Conservation (phyloP, 306 rosid species). For the Betula pendula region DNA sequence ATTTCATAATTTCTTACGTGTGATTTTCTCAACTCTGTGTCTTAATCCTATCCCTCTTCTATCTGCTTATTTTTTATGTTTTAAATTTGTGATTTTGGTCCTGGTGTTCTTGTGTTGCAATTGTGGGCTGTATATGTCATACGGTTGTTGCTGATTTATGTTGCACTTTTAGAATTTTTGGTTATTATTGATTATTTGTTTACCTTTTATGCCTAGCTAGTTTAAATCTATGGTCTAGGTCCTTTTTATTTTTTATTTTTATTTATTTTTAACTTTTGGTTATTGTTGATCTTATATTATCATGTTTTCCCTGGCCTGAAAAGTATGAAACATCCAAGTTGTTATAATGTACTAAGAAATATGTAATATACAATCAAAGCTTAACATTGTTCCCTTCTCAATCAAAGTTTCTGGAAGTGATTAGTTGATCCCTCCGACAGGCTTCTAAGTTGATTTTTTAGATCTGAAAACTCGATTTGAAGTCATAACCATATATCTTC, state of each 20-base stretch:
- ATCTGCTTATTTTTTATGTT: neutral
- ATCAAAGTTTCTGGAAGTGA: neutral
- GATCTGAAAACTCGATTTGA: neutral
- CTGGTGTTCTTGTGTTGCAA: neutral
- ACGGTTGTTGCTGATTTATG: neutral
- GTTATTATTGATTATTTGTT: slow-evolving; percentile 1
- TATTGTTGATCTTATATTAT: too few species aligned
- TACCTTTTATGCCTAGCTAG: neutral
- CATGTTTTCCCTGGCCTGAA: neutral
- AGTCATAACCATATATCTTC: neutral
- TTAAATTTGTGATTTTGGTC: neutral
- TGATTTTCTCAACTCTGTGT: slow-evolving; percentile 1
- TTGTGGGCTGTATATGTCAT: neutral
- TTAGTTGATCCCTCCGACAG: neutral
- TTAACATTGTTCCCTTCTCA: neutral
- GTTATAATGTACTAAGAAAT: neutral
- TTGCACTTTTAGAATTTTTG: neutral
- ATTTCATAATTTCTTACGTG: slow-evolving; percentile 7
- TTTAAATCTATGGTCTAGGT: slow-evolving; percentile 9
- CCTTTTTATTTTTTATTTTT: neutral
- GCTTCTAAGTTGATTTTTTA: neutral
- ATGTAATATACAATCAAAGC: neutral
- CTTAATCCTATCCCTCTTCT: neutral
- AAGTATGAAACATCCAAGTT: neutral
- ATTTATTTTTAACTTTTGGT: neutral